Conservation (phyloP, 352 stramenopile genomes). For the Pythium volutum region DNA sequence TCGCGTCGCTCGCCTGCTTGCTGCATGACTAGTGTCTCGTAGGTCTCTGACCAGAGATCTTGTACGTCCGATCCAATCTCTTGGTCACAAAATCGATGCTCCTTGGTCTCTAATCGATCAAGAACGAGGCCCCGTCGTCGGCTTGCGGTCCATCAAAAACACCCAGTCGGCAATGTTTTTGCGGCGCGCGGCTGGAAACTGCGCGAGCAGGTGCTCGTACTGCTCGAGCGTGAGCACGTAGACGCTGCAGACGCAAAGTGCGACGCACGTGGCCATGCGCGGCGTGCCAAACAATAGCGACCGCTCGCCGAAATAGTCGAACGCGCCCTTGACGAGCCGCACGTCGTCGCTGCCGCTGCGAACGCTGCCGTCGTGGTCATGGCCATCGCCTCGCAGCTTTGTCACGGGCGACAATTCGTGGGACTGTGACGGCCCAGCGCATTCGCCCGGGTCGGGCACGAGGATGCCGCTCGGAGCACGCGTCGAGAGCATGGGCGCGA, state of each 20-base stretch:
- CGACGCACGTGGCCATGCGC: slow-evolving; percentile 61
- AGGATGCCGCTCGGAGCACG: slow-evolving; percentile 13
- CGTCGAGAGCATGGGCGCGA: slow-evolving; percentile 4
- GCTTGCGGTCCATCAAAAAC: neutral
- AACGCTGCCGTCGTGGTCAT: neutral
- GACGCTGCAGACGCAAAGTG: slow-evolving; percentile 66
- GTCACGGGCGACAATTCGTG: neutral
- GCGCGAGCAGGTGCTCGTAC: slow-evolving; percentile 65
- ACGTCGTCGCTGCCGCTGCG: slow-evolving; percentile 16
- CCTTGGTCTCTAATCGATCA: too few relatives aligned
- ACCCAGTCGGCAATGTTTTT: slow-evolving; percentile 65
- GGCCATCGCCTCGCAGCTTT: neutral
- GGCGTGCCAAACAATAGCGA: slow-evolving; percentile 71
- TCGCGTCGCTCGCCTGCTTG: too few relatives aligned
- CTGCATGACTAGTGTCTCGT: too few relatives aligned
- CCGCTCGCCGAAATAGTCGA: slow-evolving; percentile 76
- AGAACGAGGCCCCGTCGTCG: too few relatives aligned
- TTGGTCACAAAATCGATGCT: too few relatives aligned
- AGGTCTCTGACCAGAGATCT: too few relatives aligned
- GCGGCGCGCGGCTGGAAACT: slow-evolving; percentile 60
- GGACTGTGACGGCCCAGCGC: neutral
- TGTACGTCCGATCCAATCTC: too few relatives aligned
- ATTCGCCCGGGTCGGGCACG: slow-evolving; percentile 3
- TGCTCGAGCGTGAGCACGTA: slow-evolving; percentile 60
- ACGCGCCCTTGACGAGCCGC: slow-evolving; percentile 70